A percentile compares a stretch with the other conserved stretches of the same genome.
phyloP scores from a whole-genome alignment of 352 stramenopile species.

The Phytophthora pistaciae region DNA sequence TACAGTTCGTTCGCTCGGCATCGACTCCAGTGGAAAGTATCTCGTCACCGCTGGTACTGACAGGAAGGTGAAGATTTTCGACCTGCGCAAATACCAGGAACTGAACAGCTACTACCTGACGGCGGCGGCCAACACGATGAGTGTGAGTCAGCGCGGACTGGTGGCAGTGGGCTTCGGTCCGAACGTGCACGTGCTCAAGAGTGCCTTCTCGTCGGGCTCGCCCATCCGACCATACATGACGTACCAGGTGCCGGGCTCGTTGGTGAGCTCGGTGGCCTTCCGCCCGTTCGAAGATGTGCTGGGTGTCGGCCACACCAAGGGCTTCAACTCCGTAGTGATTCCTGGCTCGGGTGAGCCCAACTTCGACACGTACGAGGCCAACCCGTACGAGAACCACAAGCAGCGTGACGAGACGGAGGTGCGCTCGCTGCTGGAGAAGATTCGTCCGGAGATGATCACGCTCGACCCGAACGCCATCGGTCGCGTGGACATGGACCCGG shows the following conservation, averaged over 20 bases:
- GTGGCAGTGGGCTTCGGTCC: constrained; percentile 95
- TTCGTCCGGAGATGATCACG: constrained; percentile 98
- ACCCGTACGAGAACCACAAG: constrained; percentile 97
- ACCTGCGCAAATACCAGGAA: constrained; percentile 97
- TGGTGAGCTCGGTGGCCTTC: constrained; percentile 94
- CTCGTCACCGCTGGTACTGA: constrained; percentile 97
- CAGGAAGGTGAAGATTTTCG: constrained; percentile 97
- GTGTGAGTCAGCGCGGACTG: constrained; percentile 96
- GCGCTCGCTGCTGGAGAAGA: constrained; percentile 97
- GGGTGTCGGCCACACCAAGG: constrained; percentile 93
- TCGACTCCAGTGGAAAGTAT: constrained; percentile 95
- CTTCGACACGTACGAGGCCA: constrained; percentile 98
- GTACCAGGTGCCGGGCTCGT: constrained; percentile 86
- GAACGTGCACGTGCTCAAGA: constrained; percentile 94
- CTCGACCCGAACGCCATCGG: constrained; percentile 95
- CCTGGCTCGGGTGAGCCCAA: constrained; percentile 98
- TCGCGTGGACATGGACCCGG: constrained; percentile 92
- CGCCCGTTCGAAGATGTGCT: constrained; percentile 99
- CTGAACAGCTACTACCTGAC: constrained; percentile 95
- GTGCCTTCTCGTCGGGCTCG: constrained; percentile 75
- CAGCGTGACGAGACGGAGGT: constrained; percentile 97
- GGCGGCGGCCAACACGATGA: constrained; percentile 89
- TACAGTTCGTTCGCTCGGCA: constrained; percentile 89
- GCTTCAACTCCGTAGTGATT: constrained; percentile 91
- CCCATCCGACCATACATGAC: constrained; percentile 91